Evolutionary conservation across 306 rosid genomes (phyloP), one percentile per base, ranked within the genome.

Genomic region (Lupinus albus): DNA sequence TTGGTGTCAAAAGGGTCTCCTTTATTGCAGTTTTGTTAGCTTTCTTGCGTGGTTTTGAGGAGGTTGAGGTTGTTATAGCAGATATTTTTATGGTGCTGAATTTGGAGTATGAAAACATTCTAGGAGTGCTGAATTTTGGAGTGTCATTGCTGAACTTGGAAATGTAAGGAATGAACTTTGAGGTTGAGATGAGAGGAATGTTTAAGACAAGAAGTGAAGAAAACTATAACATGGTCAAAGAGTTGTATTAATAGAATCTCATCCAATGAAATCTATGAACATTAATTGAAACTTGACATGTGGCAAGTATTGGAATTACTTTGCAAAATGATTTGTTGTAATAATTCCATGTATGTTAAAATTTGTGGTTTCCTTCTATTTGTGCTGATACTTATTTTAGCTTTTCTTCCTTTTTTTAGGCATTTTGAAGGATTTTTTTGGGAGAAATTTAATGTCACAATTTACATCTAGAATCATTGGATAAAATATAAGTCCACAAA

Each of bases 1-100:
- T 76, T 9, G 99, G 99, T 0, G 97, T 76, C 82, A 93, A 71
- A 59, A 93, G 99, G 71, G 97, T 84, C 82, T 93, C 99, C 70
- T 93, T 84, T 21, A 92, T 86, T 8, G 67, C 78, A 9, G 81
- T 80, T 71, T 84, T 82, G 30, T 73, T 61, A 0, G 50, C 81
- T 52, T 87, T 87, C 83, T 88, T 91, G 71, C 79, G 57, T 13
- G 88, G 63, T 70, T 77, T 85, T 9, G 86, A 44, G 62, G 85
- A 8, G 12, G 89, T 48, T 35, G 86, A 12, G n/a, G 88, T n/a
- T n/a, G n/a, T n/a, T n/a, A n/a, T 25, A 2, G 88, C 78, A 2
- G 91, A 77, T 96, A 93, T 88, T 81, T 85, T 81, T 3, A 87
- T 50, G 67, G 48, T 49, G 82, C 59, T 54, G 80, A n/a, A n/a